phyloP scores from a whole-genome alignment of 140 eudicot species.

The Flaveria floridana region DNA sequence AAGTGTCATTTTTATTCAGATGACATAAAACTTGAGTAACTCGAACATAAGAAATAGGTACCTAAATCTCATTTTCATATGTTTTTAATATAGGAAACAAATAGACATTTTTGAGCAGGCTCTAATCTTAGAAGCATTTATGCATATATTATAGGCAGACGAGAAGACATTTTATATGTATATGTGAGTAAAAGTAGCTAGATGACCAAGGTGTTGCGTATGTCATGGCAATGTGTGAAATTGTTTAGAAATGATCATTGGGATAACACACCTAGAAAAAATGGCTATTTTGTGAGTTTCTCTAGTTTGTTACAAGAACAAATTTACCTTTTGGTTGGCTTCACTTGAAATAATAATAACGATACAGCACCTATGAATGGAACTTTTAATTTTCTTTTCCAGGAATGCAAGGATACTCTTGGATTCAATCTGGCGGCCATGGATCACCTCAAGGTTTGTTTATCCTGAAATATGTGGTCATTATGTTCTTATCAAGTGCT shows the following conservation, averaged over 20 bases:
- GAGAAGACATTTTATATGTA: neutral
- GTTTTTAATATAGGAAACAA: neutral
- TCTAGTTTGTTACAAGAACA: neutral
- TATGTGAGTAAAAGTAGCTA: neutral
- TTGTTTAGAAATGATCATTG: neutral
- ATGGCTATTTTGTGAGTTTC: neutral
- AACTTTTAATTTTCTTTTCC: constrained; percentile 15
- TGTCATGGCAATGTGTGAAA: neutral
- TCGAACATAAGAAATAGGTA: neutral
- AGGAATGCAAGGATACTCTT: constrained; percentile 90
- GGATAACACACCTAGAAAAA: neutral
- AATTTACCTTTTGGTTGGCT: neutral
- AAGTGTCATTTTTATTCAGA: neutral
- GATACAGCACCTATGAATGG: neutral
- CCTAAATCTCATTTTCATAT: neutral
- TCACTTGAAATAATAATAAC: neutral
- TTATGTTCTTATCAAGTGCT: neutral
- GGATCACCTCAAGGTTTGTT: constrained; percentile 80
- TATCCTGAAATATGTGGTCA: neutral
- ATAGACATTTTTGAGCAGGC: neutral
- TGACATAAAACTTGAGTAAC: neutral
- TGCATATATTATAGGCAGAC: neutral
- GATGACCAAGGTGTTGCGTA: neutral
- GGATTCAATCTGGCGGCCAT: constrained; percentile 94
- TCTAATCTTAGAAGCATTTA: neutral